These are phyloP conservation scores for Trifolium pratense DNA, from an alignment of 306 rosid genomes.

Conservation along the genomic window DNA sequence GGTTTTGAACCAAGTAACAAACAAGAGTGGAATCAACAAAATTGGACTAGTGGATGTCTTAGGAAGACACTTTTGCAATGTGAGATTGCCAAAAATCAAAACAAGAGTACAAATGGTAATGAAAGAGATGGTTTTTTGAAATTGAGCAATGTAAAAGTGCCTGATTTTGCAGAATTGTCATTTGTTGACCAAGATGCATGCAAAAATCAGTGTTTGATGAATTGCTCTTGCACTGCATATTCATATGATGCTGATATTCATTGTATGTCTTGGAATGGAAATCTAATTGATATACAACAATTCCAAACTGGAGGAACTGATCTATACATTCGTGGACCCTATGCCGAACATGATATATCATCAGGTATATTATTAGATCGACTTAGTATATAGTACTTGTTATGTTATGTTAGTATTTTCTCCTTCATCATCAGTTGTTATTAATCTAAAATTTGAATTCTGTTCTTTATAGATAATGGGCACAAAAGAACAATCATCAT, in stretches of 20 bases:
- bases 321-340: slow-evolving; percentile 41
- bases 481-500: slow-evolving; percentile 13
- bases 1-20: slow-evolving; percentile 50
- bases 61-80: slow-evolving; percentile 26
- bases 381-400: too few relatives aligned
- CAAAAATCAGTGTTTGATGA: slow-evolving; percentile 37
- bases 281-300: slow-evolving; percentile 39
- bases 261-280: slow-evolving; percentile 42
- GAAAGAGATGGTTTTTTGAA: slow-evolving; percentile 47
- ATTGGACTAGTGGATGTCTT: slow-evolving; percentile 56
- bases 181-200: slow-evolving; percentile 13
- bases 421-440: not conserved
- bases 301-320: slow-evolving; percentile 27
- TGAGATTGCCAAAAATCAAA: slow-evolving; percentile 2
- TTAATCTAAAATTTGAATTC: too few relatives aligned
- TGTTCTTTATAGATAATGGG: slow-evolving; percentile 16
- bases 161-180: slow-evolving; percentile 35
- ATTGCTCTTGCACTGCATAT: slow-evolving; percentile 41
- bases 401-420: not conserved
- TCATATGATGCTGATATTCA: slow-evolving; percentile 19
- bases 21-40: slow-evolving; percentile 46
- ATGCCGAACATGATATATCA: slow-evolving; percentile 21
- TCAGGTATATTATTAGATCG: not conserved
- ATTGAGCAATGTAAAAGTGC: slow-evolving; percentile 50
- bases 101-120: not conserved